phyloP scores from a whole-genome alignment of 306 rosid species.

The Hippophae tibetana region DNA sequence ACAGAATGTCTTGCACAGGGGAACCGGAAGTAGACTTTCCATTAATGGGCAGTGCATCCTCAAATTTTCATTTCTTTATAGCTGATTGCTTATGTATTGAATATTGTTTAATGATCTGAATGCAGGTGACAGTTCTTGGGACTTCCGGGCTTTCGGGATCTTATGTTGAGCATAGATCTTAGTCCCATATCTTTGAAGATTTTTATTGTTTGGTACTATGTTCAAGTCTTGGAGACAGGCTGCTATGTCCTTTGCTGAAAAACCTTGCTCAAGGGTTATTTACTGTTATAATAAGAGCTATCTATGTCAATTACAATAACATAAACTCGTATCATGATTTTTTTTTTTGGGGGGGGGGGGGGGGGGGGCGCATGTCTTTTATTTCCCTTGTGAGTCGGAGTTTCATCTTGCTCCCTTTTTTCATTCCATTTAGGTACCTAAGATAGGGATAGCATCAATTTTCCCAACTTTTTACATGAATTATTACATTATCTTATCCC shows the following conservation, averaged over 20 bases:
- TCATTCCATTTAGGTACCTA: no score
- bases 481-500: no score
- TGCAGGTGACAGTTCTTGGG: slow-evolving; percentile 92
- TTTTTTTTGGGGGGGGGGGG: no score
- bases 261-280: slow-evolving; percentile 23
- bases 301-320: slow-evolving; percentile 20
- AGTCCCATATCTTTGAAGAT: slow-evolving; percentile 22
- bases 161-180: slow-evolving; percentile 86
- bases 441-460: no score
- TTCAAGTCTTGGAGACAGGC: slow-evolving; percentile 19
- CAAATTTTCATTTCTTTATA: slow-evolving; percentile 5
- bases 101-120: slow-evolving; percentile 14
- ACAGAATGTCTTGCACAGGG: not conserved
- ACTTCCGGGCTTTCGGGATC: slow-evolving; percentile 97
- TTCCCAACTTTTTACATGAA: no score
- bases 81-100: slow-evolving; percentile 1
- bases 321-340: not conserved
- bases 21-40: not conserved
- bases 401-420: no score
- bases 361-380: no score
- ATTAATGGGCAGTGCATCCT: not conserved
- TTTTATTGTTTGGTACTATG: slow-evolving; percentile 21
- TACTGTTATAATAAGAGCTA: slow-evolving; percentile 49
- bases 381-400: no score
- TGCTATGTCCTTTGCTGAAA: slow-evolving; percentile 20